Evolutionary conservation across 441 rosid genomes (phyloP), one percentile per base, ranked within the genome.

Genomic region (Gossypium trilobum): DNA sequence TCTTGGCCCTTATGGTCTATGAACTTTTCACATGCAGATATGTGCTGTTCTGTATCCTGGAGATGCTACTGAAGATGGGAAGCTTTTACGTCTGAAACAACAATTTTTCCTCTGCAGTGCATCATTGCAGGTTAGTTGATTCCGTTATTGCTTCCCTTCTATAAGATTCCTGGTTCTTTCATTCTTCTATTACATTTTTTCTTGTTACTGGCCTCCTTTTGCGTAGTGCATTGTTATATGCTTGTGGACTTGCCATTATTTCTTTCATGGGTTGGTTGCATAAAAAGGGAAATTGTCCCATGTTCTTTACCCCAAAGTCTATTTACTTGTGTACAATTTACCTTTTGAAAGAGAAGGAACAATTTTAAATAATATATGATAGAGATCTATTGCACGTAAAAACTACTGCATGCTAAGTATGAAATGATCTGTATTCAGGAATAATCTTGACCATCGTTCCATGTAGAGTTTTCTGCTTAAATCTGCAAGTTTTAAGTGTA

Each of bases 21-120:
- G 13, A 58, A 5, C 48, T 8, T 52, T 82, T 54, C 46, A 61
- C 74, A 3, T 78, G 81, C 86, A 92, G 99, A 95, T 95, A 23
- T 95, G 99, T 82, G 95, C 99, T 77, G 90, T 95, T 73, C 85
- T 92, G 67, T 95, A 95, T 84, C 99, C 98, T 64, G 99, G 99
- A 52, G 99, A 95, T 90, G 95, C 98, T 68, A 92, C 97, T 16
- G 98, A 92, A 83, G 80, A 76, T 55, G 99, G 99, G 71, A 95
- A 95, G 86, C 91, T 95, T 72, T 82, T 95, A 80, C 90, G 99
- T 68, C 84, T 95, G 84, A 95, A 95, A 82, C 98, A 95, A 66
- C 99, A 92, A 77, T 91, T 87, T 89, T 91, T 95, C 82, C 97
- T 95, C 71, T 92, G 98, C 81, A 89, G 96, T 81, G 99, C 98